Conservation (phyloP, 73 alveolate species). For the Paraurostyla sp. region DNA sequence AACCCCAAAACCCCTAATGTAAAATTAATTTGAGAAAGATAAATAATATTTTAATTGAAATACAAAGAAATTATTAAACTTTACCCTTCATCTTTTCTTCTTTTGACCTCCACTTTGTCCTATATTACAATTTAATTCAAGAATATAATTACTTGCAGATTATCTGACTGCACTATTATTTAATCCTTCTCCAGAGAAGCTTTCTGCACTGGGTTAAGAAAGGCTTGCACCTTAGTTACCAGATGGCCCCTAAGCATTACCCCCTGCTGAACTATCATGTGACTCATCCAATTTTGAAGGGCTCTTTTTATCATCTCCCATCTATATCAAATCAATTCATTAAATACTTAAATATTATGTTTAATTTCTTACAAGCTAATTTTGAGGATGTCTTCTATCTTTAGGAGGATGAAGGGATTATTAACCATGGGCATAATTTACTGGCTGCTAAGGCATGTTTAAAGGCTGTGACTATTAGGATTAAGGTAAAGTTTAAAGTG, state of each 20-base stretch:
- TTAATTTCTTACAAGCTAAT: no score
- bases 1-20: no score
- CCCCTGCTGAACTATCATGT: neutral
- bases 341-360: no score
- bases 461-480: neutral
- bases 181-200: no score
- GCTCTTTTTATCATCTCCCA: neutral
- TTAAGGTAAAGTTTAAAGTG: neutral
- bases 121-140: neutral
- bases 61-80: no score
- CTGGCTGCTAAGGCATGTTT: neutral
- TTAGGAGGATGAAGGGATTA: neutral
- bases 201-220: no score
- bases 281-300: slow-evolving; percentile 36
- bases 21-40: no score
- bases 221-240: no score
- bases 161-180: neutral
- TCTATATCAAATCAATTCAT: no score
- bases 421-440: neutral
- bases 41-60: no score
- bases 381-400: neutral
- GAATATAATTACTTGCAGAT: neutral
- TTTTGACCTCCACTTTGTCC: slow-evolving; percentile 31
- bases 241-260: neutral
- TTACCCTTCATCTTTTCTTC: neutral